A percentile compares a stretch with the other conserved stretches of the same genome.
These are phyloP conservation scores for Staphylotrichum tortipilum DNA, from an alignment of 495 filamentous ascomycete genomes.

Conservation along the genomic window DNA sequence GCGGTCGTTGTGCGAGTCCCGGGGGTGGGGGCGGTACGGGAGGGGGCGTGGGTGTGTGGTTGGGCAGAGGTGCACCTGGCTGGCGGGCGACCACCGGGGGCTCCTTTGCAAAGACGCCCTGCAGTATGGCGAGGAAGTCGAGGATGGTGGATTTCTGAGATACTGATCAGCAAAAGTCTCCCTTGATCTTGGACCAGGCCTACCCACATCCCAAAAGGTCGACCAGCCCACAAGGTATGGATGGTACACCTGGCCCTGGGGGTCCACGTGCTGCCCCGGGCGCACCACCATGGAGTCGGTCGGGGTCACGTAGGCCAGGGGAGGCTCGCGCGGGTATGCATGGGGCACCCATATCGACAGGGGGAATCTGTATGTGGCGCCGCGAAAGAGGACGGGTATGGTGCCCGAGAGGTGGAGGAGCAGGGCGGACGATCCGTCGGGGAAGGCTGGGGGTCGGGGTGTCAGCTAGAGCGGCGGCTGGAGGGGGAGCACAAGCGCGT, in stretches of 20 bases:
- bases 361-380: conserved; percentile 83
- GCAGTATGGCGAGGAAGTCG: conserved; percentile 73
- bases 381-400: conserved; percentile 79
- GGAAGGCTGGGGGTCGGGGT: conserved; percentile 56
- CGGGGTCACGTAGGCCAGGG: conserved; percentile 80
- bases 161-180: conserved; percentile 13
- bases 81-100: conserved; percentile 77
- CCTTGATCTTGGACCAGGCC: not conserved
- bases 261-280: conserved; percentile 87
- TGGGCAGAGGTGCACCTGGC: conserved; percentile 40
- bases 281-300: conserved; percentile 82
- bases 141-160: conserved; percentile 67
- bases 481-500: conserved; percentile 18
- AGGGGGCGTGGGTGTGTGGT: conserved; percentile 25
- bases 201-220: conserved; percentile 82
- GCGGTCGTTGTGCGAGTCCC: conserved; percentile 18
- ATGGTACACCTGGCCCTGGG: conserved; percentile 91
- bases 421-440: conserved; percentile 78
- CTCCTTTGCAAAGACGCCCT: conserved; percentile 87
- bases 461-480: not conserved
- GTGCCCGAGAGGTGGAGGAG: conserved; percentile 82
- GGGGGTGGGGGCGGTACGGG: conserved; percentile 36
- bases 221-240: conserved; percentile 88
- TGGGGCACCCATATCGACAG: conserved; percentile 94
- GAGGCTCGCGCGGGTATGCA: conserved; percentile 76